phyloP scores from a whole-genome alignment of 441 rosid species.

The Erodium moschatum region DNA sequence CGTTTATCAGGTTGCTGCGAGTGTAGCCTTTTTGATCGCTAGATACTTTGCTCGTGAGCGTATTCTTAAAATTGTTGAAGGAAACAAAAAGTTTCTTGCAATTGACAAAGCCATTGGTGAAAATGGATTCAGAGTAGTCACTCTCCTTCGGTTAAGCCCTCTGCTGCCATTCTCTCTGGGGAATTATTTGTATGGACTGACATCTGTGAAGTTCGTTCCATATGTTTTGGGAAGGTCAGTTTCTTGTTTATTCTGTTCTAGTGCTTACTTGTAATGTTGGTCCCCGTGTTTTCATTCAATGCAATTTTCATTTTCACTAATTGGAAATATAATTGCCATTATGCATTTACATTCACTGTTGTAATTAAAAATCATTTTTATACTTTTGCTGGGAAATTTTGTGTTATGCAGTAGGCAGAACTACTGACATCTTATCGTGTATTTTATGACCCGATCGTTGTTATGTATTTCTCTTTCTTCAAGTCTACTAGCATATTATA shows the following conservation, averaged over 20 bases:
- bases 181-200: conserved; percentile 84
- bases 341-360: no score
- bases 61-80: conserved; percentile 86
- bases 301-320: neutral
- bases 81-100: conserved; percentile 90
- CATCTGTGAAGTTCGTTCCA: conserved; percentile 87
- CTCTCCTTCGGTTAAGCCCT: conserved; percentile 93
- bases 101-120: conserved; percentile 96
- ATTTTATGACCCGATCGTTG: neutral
- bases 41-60: conserved; percentile 96
- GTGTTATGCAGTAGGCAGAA: no score
- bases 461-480: neutral
- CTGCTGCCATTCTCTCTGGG: conserved; percentile 94
- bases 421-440: no score
- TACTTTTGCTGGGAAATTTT: no score
- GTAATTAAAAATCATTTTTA: no score
- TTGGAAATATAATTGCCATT: no score
- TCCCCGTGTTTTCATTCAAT: neutral
- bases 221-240: conserved; percentile 84
- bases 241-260: conserved; percentile 17
- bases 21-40: conserved; percentile 83
- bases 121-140: conserved; percentile 84
- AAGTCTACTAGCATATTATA: neutral
- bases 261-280: neutral
- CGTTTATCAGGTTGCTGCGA: conserved; percentile 68